Evolutionary conservation across 768 basidiomycete species (phyloP).

Genomic region (Boletus eberwhitei): DNA sequence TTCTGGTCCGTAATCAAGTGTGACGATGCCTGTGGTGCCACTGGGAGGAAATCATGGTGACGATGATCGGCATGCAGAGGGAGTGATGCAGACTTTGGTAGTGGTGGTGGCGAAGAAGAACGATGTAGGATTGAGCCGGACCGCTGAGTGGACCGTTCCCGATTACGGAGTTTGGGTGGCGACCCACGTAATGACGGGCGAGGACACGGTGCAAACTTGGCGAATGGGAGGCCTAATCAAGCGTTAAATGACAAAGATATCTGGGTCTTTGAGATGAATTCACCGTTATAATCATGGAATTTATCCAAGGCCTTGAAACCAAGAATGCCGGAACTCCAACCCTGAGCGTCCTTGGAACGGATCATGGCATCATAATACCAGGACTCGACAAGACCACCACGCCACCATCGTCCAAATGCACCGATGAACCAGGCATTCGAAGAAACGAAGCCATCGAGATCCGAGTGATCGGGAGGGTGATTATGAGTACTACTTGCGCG

Average conservation of each 20-base stretch:
- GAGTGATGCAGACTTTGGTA: slow-evolving; percentile 77
- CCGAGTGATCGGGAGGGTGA: slow-evolving; percentile 27
- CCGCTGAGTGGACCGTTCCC: slow-evolving; percentile 51
- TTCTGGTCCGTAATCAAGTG: slow-evolving; percentile 24
- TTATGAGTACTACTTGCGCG: slow-evolving; percentile 35
- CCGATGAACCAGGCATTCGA: slow-evolving; percentile 89
- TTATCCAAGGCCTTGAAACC: slow-evolving; percentile 71
- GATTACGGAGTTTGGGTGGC: slow-evolving; percentile 56
- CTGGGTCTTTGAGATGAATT: slow-evolving; percentile 17
- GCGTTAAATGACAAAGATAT: not conserved
- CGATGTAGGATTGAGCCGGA: slow-evolving; percentile 40
- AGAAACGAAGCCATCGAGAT: slow-evolving; percentile 47
- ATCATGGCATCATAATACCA: slow-evolving; percentile 72
- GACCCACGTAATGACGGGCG: slow-evolving; percentile 42
- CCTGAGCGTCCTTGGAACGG: slow-evolving; percentile 63
- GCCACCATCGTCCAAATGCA: slow-evolving; percentile 90
- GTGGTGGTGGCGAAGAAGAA: slow-evolving; percentile 75
- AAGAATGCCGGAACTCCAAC: slow-evolving; percentile 75
- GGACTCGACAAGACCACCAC: slow-evolving; percentile 75
- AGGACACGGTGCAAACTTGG: slow-evolving; percentile 45
- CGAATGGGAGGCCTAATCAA: slow-evolving; percentile 47
- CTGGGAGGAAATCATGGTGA: slow-evolving; percentile 25
- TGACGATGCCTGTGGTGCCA: slow-evolving; percentile 23
- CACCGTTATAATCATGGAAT: slow-evolving; percentile 66
- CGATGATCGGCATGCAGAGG: slow-evolving; percentile 63